A percentile compares a stretch with the other conserved stretches of the same genome.
These are phyloP conservation scores for Lachancea cidri DNA, from an alignment of 805 yeast genomes.

Conservation along the genomic window DNA sequence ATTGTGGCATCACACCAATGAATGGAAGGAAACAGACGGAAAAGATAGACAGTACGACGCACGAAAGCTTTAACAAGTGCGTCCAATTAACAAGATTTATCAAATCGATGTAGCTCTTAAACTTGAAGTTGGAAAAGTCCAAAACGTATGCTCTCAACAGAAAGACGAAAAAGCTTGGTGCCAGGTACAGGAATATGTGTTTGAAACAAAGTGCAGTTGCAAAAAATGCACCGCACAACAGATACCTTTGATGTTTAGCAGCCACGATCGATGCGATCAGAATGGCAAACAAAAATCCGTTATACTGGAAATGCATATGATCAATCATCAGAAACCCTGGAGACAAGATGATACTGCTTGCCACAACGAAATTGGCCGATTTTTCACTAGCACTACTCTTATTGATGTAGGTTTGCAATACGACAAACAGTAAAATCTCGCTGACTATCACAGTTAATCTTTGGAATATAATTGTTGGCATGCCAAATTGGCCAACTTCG, in stretches of 20 bases:
- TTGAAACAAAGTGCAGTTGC: constrained; percentile 82
- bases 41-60: constrained; percentile 58
- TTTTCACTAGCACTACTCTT: constrained; percentile 37
- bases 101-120: constrained; percentile 31
- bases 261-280: constrained; percentile 67
- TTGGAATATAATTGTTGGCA: constrained; percentile 80
- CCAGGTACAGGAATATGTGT: constrained; percentile 87
- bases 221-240: constrained; percentile 65
- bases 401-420: constrained; percentile 67
- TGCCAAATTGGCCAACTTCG: constrained; percentile 59
- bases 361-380: constrained; percentile 59
- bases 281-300: constrained; percentile 88
- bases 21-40: constrained; percentile 76
- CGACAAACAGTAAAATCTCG: constrained; percentile 64
- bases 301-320: constrained; percentile 95
- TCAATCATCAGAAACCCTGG: constrained; percentile 91
- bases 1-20: constrained; percentile 55
- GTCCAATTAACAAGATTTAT: constrained; percentile 45
- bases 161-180: constrained; percentile 88
- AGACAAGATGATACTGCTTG: constrained; percentile 74
- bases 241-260: constrained; percentile 53
- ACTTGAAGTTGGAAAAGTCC: constrained; percentile 34
- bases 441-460: constrained; percentile 72
- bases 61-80: constrained; percentile 56
- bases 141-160: constrained; percentile 68